These are phyloP conservation scores for Arabis alpina DNA, from an alignment of 345 rosid species.

Conservation along the genomic window DNA sequence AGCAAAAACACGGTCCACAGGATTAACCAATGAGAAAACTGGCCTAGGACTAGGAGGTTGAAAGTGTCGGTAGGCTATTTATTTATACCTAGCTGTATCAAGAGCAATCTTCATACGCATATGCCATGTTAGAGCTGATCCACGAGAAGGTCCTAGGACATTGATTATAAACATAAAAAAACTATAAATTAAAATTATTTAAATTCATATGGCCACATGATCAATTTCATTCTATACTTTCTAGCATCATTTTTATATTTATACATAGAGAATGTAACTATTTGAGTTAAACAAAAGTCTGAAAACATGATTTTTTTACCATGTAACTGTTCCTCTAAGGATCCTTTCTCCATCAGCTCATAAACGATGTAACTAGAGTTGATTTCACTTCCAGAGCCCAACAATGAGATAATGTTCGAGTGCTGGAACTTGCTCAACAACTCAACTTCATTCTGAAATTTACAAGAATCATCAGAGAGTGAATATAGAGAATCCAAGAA, in stretches of 20 bases:
- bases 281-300: background rate
- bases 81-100: conserved; percentile 77
- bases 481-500: background rate
- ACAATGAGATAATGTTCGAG: conserved; percentile 66
- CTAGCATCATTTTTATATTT: background rate
- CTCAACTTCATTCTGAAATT: conserved; percentile 80
- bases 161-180: conserved; percentile 27
- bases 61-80: conserved; percentile 33
- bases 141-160: conserved; percentile 73
- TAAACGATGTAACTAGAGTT: conserved; percentile 67
- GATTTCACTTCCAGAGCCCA: conserved; percentile 66
- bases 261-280: background rate
- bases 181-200: conserved; percentile 12
- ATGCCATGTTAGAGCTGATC: conserved; percentile 85
- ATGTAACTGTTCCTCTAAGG: conserved; percentile 81
- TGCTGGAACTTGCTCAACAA: conserved; percentile 73
- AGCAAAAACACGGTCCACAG: conserved; percentile 29
- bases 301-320: conserved; percentile 50
- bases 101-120: conserved; percentile 94
- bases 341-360: conserved; percentile 88
- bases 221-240: conserved; percentile 13
- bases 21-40: conserved; percentile 27
- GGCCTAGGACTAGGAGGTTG: background rate
- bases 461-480: conserved; percentile 13
- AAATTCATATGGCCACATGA: conserved; percentile 32